Evolutionary conservation across 257 asterid species (phyloP), one percentile per base, ranked within the genome.

Genomic region (Nicotiana attenuata): DNA sequence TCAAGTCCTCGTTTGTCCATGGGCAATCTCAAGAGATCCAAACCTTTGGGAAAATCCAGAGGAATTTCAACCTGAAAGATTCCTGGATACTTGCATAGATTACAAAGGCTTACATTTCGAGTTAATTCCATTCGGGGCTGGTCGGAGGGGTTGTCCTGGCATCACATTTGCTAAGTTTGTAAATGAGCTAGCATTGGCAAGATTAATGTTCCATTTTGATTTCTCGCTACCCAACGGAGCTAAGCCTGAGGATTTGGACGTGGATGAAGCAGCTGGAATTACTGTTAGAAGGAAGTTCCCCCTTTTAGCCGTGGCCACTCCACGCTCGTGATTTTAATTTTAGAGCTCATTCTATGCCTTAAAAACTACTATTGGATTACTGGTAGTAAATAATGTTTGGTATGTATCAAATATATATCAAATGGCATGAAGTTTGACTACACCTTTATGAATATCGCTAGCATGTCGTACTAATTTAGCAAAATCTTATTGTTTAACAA

Each of bases 61-160:
- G 16, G 81, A 76, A 80, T 86, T 85, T 76, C 47, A 7, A 29
- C 91, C 89, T 0, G 91, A 88, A 80, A 86, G 89, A 38, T 88
- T 88, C 63, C 47, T 86, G 80, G 56, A 82, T 9, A 55, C 35
- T 1, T 5, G 68, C 0, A 26, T 86, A 13, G 89, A 86, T 78
- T 86, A 52, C 35, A 81, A 59, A 55, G 89, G 88, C 1, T 7
- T 53, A 8, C 65, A 86, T 47, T 88, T 86, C 20, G 84, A 88
- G 83, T 60, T 88, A 26, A 80, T 84, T 5, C 89, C 93, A 0
- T 90, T 90, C 31, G 93, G 93, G 13, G 84, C 92, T 5, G 93
- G 92, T 0, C 45, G 89, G 28, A 89, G 91, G 63, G 87, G 83
- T 1, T 90, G 93, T 22, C 91, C 90, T 0, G 88, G 90, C 17